Percentiles rank a stretch among this genome's conserved stretches.
Evolutionary conservation across 306 rosid genomes (phyloP).

Genomic region (Medicago lupulina): DNA sequence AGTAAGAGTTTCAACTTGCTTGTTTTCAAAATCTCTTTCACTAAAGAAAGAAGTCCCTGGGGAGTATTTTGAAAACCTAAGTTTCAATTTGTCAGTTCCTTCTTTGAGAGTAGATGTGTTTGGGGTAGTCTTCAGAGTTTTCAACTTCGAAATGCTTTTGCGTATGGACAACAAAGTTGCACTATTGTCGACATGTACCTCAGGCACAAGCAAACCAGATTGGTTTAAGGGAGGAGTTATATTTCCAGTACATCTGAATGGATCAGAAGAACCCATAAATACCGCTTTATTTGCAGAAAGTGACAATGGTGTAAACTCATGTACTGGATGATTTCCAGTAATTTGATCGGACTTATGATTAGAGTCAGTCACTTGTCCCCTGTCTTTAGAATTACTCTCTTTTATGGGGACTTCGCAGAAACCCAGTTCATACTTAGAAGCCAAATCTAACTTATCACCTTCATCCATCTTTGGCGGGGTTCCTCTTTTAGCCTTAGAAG

Average conservation of each 20-base stretch:
- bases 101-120: conserved; percentile 61
- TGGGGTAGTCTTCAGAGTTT: conserved; percentile 58
- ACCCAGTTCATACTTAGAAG: conserved; percentile 40
- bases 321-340: conserved; percentile 48
- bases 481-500: conserved; percentile 40
- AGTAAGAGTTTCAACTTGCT: conserved; percentile 47
- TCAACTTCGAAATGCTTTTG: conserved; percentile 61
- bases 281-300: conserved; percentile 42
- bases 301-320: conserved; percentile 39
- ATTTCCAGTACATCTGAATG: conserved; percentile 43
- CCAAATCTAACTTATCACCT: conserved; percentile 45
- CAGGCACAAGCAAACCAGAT: conserved; percentile 36
- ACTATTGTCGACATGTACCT: conserved; percentile 40
- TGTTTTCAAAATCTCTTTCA: conserved; percentile 43
- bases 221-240: conserved; percentile 53
- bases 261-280: conserved; percentile 50
- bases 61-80: conserved; percentile 64
- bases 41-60: conserved; percentile 50
- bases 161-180: conserved; percentile 49
- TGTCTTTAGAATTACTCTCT: conserved; percentile 44
- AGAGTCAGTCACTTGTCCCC: conserved; percentile 26
- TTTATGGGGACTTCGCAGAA: conserved; percentile 39
- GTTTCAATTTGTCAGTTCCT: conserved; percentile 58
- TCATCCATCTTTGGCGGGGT: conserved; percentile 42
- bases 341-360: conserved; percentile 44